Percentiles rank a stretch among this genome's conserved stretches.
Evolutionary conservation across 305 asterid genomes (phyloP).

Genomic region (Euphrasia arctica): DNA sequence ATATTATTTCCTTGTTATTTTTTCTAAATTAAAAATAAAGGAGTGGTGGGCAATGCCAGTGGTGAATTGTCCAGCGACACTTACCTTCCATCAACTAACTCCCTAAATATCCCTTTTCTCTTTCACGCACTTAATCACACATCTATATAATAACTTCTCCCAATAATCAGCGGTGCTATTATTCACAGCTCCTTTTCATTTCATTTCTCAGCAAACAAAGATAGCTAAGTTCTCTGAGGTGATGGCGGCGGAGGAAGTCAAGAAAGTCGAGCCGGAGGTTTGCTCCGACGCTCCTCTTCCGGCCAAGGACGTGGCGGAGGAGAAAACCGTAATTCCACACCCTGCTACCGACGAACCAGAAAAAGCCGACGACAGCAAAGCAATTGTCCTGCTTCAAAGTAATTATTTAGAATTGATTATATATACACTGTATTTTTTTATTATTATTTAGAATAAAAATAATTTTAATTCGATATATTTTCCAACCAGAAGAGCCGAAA

Average conservation of each 20-base stretch:
- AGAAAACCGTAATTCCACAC: constrained; percentile 41
- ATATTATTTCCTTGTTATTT: too few relatives aligned
- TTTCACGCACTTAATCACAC: neutral
- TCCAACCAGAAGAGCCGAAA: constrained; percentile 8
- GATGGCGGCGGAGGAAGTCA: constrained; percentile 56
- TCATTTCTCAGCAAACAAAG: constrained; percentile 20
- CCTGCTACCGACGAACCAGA: constrained; percentile 27
- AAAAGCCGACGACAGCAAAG: constrained; percentile 40
- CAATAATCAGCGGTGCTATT: neutral
- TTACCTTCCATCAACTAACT: neutral
- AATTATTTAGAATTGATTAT: neutral
- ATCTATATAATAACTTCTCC: neutral
- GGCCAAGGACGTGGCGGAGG: constrained; percentile 42
- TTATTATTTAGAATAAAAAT: neutral
- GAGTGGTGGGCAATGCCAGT: neutral
- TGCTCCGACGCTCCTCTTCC: constrained; percentile 24
- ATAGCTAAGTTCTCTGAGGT: constrained; percentile 50
- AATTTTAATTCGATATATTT: neutral
- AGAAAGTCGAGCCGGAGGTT: constrained; percentile 41
- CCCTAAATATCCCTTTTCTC: neutral
- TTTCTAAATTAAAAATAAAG: neutral
- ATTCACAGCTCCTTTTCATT: neutral
- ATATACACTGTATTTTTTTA: neutral
- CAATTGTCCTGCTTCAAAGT: constrained; percentile 40
- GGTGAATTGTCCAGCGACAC: constrained; percentile 6